phyloP scores from a whole-genome alignment of 2,329 filamentous ascomycete species.

The Fusarium equiseti region DNA sequence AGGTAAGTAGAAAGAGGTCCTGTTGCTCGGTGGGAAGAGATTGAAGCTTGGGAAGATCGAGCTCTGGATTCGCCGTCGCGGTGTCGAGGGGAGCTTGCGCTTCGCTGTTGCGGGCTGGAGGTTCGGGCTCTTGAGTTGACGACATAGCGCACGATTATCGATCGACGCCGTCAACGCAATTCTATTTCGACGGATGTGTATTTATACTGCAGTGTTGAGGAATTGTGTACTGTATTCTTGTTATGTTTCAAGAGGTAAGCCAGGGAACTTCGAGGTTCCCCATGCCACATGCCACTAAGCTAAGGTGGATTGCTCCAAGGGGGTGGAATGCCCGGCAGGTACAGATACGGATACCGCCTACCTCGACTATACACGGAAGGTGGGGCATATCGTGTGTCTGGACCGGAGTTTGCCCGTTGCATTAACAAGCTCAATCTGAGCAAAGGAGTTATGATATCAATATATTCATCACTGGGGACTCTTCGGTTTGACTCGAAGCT shows the following conservation, averaged over 20 bases:
- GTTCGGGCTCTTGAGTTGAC: constrained; percentile 53
- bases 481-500: too few species aligned
- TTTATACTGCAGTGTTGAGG: constrained; percentile 15
- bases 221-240: constrained; percentile 21
- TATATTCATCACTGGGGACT: neutral
- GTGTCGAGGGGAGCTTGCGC: constrained; percentile 53
- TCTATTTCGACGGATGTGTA: constrained; percentile 15
- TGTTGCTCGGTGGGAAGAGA: constrained; percentile 93
- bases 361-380: constrained; percentile 18
- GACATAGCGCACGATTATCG: constrained; percentile 50
- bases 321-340: constrained; percentile 21
- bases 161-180: constrained; percentile 39
- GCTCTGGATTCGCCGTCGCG: constrained; percentile 74
- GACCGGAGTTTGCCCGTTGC: constrained; percentile 50
- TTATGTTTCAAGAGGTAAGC: constrained; percentile 33
- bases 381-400: constrained; percentile 27
- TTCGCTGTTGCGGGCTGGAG: constrained; percentile 49
- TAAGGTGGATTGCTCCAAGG: constrained; percentile 24
- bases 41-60: constrained; percentile 91
- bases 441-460: neutral
- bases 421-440: constrained; percentile 19
- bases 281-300: constrained; percentile 43
- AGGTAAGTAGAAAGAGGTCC: constrained; percentile 91
- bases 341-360: constrained; percentile 5
- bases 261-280: constrained; percentile 40